Evolutionary conservation across 768 basidiomycete species (phyloP), one percentile per base, ranked within the genome.

Genomic region (Crepidotus variabilis): DNA sequence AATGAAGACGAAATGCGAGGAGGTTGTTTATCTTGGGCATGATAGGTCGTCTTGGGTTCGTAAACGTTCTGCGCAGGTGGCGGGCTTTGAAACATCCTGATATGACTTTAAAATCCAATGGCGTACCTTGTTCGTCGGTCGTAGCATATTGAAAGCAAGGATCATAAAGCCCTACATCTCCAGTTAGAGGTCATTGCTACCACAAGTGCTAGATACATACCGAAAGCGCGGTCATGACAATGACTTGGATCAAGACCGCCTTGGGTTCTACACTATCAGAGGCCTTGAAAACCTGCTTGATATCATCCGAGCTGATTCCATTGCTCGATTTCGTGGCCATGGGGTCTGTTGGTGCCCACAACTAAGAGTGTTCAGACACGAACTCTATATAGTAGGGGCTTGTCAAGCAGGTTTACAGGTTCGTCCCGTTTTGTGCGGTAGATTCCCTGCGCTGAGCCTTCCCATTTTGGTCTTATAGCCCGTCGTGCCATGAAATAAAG

Each of bases 1-100:
- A 92, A 69, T 1, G 86, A 84, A 63, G 87, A 83, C 11, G 83
- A 84, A 60, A 93, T 87, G 24, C 77, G 79, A 10, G 89, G 88
- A 21, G 88, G 88, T 9, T 74, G 68, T 69, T 88, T 88, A 68
- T 83, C 71, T 45, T 82, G 84, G 47, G 78, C 73, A 69, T 88
- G 86, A 65, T 92, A 93, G 69, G 91, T 92, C 67, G 87, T 80
- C 72, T 92, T 94, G 56, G 90, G 92, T 67, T 91, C 86, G 69
- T 93, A 93, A 47, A 90, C 80, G 57, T 84, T 78, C 88, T 90
- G 50, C 20, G 18, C n/a, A 23, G 9, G 22, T 14, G 33, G 18
- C 52, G 34, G 74, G 89, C 57, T 80, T 78, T 14, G 85, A 87
- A 20, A 86, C 78, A 33, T 88, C n/a, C n/a, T n/a, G n/a, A 21